These are phyloP conservation scores for Thalassia testudinum DNA, from an alignment of 116 monocot species.

Conservation along the genomic window DNA sequence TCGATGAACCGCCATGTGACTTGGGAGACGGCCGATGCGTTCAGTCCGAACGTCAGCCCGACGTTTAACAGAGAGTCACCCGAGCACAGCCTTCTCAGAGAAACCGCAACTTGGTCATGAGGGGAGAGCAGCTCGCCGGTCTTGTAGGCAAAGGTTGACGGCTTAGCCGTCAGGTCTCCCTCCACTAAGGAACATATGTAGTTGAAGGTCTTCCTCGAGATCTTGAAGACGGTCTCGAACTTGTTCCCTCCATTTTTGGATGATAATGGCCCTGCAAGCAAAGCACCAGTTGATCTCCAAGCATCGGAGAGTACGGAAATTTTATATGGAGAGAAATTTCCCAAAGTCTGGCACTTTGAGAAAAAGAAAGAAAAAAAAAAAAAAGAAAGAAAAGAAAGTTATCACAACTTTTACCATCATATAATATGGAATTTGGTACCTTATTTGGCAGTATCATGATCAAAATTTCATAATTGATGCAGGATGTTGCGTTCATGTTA, in stretches of 20 bases:
- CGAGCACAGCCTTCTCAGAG: slow-evolving; percentile 58
- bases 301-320: too few species aligned
- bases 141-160: slow-evolving; percentile 28
- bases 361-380: too few species aligned
- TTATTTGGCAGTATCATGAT: too few species aligned
- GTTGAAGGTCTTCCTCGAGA: slow-evolving; percentile 75
- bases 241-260: slow-evolving; percentile 22
- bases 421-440: too few species aligned
- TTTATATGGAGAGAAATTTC: too few species aligned
- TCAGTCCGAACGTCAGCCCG: slow-evolving; percentile 48
- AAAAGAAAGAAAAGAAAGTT: too few species aligned
- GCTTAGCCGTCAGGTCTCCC: slow-evolving; percentile 43
- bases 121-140: slow-evolving; percentile 37
- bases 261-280: slow-evolving; percentile 44
- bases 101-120: slow-evolving; percentile 65
- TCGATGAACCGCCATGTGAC: slow-evolving; percentile 89
- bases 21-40: slow-evolving; percentile 81
- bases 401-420: too few species aligned
- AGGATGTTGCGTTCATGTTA: too few species aligned
- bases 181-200: slow-evolving; percentile 66
- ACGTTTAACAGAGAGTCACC: slow-evolving; percentile 64
- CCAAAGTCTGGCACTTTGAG: too few species aligned
- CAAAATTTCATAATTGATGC: too few species aligned
- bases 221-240: slow-evolving; percentile 77
- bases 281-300: too few species aligned